Conservation (phyloP, 2,329 filamentous ascomycete species). For the Fusarium gaditjirri region DNA sequence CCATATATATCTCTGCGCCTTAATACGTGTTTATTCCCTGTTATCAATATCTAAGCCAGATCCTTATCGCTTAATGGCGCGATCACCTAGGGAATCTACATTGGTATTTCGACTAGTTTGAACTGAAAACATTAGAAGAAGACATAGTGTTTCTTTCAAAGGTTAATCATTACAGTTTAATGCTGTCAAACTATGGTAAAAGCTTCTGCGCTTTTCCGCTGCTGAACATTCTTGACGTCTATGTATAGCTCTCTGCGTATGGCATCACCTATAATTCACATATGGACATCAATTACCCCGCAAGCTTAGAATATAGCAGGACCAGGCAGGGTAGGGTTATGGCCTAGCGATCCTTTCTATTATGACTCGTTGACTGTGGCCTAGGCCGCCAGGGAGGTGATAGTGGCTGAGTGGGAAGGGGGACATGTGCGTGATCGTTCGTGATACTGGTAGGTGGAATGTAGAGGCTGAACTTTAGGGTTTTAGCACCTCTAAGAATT, state of each 20-base stretch:
- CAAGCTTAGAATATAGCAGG: not conserved
- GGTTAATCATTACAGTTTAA: too few species aligned
- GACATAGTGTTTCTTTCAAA: too few species aligned
- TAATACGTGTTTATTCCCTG: too few species aligned
- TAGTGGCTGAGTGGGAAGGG: too few species aligned
- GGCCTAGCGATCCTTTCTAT: not conserved
- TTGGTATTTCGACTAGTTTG: too few species aligned
- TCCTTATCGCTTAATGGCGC: too few species aligned
- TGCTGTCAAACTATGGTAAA: not conserved
- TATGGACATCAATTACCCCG: rapidly evolving
- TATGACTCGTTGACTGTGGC: not conserved
- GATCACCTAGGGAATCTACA: too few species aligned
- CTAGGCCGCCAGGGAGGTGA: rapidly evolving
- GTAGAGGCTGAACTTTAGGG: not conserved
- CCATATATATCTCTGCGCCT: too few species aligned
- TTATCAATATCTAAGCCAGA: too few species aligned
- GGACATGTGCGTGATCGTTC: not conserved
- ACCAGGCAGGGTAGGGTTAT: rapidly evolving
- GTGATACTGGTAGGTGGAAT: not conserved
- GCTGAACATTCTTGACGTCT: rapidly evolving
- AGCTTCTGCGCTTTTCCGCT: not conserved
- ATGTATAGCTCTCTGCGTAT: not conserved
- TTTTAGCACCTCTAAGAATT: not conserved
- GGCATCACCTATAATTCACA: rapidly evolving
- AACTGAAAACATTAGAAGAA: too few species aligned